Base-by-base conservation (phyloP, 805 yeast species). In the Starmerella stellata region DNA sequence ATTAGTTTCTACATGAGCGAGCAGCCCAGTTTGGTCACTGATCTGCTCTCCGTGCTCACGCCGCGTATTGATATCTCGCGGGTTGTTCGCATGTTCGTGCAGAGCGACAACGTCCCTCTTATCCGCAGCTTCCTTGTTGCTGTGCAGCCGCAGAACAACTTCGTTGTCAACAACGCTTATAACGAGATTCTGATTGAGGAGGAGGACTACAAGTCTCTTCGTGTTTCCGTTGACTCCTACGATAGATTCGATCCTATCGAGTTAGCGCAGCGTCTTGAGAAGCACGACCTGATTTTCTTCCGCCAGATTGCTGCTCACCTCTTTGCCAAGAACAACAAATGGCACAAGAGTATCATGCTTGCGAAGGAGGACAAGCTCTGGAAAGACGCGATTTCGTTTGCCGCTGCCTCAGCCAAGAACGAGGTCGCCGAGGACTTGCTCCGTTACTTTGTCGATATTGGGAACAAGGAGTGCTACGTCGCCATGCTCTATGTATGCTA, bases 151-250 rank as follows among this genome's bases (percentile, higher is more conserved):
- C 85, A 82, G 68, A 90, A 90, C 65, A 75, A 79, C 56, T 73
- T 87, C 14, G 75, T 83, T 44, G 95, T 90, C 33, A 90, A 90
- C 62, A 75, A 77, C 52, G 96, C 96, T 13, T 87, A 87, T 63
- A 96, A 90, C 56, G 94, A 85, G 53, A 62, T 90, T 53, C 70
- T 90, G 63, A 82, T 90, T 48, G 98, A 90, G 64, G 96, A 90
- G 62, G 92, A 83, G 60, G 96, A 90, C 59, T 74, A 87, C 67
- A 80, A 82, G 61, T 76, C 95, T 16, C 68, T 90, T 58, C 73
- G 80, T 50, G 75, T 76, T 44, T 78, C 85, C 21, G 83, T 87
- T 47, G 96, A 87, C 44, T 69, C 82, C 21, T 77, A 78, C 58
- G 94, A 85, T 61, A 74, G 90, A 59, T 90, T 77, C 62, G 95